These are phyloP conservation scores for Trichosporon faecale DNA, from an alignment of 1,284 basidiomycete genomes.

Conservation along the genomic window DNA sequence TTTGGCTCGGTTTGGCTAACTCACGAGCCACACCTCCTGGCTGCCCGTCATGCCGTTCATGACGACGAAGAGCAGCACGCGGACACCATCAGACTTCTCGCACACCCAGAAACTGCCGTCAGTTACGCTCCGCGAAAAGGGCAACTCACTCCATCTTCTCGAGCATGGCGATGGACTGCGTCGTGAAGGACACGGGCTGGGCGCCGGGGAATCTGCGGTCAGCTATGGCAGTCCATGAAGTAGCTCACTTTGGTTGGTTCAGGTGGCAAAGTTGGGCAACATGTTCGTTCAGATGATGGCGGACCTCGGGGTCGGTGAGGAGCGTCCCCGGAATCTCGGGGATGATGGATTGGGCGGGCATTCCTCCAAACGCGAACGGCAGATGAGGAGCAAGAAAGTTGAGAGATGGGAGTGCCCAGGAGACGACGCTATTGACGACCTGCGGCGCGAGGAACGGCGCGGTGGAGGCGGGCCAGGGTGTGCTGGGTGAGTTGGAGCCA, in stretches of 20 bases:
- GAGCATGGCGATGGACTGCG: constrained; percentile 66
- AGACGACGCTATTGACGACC: not conserved
- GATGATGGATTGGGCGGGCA: constrained; percentile 36
- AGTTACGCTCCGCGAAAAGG: not conserved
- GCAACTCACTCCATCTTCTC: constrained; percentile 75
- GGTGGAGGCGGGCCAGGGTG: not conserved
- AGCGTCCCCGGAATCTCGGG: constrained; percentile 49
- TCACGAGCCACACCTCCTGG: constrained; percentile 78
- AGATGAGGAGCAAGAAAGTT: not conserved
- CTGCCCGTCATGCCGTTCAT: constrained; percentile 55
- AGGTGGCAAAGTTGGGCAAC: constrained; percentile 67
- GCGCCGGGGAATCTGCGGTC: constrained; percentile 77
- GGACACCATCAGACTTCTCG: constrained; percentile 97
- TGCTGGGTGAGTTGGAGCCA: too few relatives aligned
- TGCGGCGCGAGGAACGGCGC: not conserved
- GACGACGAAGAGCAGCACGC: constrained; percentile 81
- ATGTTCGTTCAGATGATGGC: constrained; percentile 61
- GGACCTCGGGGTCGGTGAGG: constrained; percentile 55
- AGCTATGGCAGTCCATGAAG: not conserved
- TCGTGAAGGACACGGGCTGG: constrained; percentile 84
- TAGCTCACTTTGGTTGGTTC: constrained; percentile 58
- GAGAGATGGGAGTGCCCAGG: not conserved
- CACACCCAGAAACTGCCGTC: constrained; percentile 89
- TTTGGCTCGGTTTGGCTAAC: constrained; percentile 15
- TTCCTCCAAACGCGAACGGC: constrained; percentile 1